A percentile compares a stretch with the other conserved stretches of the same genome.
Conservation (phyloP, 495 filamentous ascomycete genomes). For the Xylaria sp. region DNA sequence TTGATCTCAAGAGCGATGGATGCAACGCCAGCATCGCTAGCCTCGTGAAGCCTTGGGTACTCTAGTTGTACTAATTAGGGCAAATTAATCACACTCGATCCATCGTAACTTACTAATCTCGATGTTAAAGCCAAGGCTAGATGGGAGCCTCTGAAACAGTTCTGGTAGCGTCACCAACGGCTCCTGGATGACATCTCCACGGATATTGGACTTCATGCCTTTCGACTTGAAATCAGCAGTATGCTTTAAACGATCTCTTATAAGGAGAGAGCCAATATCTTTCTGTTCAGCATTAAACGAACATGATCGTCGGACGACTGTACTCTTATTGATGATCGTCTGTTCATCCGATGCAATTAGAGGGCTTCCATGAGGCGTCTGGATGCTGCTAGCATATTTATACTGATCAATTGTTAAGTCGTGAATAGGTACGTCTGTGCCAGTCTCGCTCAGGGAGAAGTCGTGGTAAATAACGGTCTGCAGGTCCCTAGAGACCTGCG, state of each 20-base stretch:
- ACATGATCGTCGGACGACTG: slow-evolving; percentile 31
- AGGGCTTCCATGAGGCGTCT: slow-evolving; percentile 14
- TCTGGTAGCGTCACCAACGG: slow-evolving; percentile 46
- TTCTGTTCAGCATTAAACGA: slow-evolving; percentile 67
- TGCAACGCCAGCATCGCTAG: slow-evolving; percentile 45
- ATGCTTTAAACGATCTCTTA: slow-evolving; percentile 44
- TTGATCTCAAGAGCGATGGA: slow-evolving; percentile 50
- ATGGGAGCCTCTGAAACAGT: slow-evolving; percentile 43
- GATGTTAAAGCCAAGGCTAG: slow-evolving; percentile 45
- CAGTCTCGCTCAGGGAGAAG: slow-evolving; percentile 48
- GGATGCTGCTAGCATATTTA: slow-evolving; percentile 24
- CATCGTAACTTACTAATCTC: slow-evolving; percentile 46
- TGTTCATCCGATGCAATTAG: neutral
- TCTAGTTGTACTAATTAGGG: slow-evolving; percentile 32
- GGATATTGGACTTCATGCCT: slow-evolving; percentile 47
- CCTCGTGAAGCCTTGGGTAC: slow-evolving; percentile 39
- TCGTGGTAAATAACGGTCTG: slow-evolving; percentile 52
- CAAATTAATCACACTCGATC: neutral
- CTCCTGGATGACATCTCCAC: slow-evolving; percentile 47
- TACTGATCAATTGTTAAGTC: slow-evolving; percentile 48
- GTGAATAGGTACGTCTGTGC: slow-evolving; percentile 48
- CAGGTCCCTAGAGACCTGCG: slow-evolving; percentile 51
- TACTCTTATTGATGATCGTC: slow-evolving; percentile 35
- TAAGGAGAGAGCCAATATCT: slow-evolving; percentile 19
- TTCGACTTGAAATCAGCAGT: slow-evolving; percentile 46